Conservation (phyloP, 345 rosid genomes). For the Euphorbia peplus region DNA sequence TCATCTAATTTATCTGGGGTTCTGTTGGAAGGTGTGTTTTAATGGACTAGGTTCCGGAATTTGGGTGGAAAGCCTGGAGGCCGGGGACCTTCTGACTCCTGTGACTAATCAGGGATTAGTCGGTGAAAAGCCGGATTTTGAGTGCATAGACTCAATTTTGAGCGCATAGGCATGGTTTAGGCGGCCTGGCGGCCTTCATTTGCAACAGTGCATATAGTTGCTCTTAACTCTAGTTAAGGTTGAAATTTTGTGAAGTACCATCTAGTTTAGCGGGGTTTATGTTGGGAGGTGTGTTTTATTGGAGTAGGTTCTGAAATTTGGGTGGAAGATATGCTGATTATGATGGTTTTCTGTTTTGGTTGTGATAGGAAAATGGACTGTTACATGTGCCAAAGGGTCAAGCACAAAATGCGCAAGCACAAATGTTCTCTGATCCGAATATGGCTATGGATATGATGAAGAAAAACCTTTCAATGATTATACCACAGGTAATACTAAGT, state of each 20-base stretch:
- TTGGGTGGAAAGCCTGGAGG: background rate
- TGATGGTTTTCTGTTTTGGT: background rate
- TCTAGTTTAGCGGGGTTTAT: background rate
- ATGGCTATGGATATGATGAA: slow-evolving; percentile 99
- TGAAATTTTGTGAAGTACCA: background rate
- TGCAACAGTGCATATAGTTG: too few species aligned
- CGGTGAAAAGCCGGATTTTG: too few species aligned
- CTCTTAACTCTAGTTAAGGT: background rate
- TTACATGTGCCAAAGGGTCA: slow-evolving; percentile 80
- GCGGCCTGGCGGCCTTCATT: too few species aligned
- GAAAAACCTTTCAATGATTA: slow-evolving; percentile 97
- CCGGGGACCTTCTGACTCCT: too few species aligned
- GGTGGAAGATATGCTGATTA: background rate
- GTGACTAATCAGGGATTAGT: too few species aligned
- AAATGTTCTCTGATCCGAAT: slow-evolving; percentile 98
- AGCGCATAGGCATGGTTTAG: too few species aligned
- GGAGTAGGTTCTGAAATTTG: background rate
- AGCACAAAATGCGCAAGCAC: slow-evolving; percentile 85
- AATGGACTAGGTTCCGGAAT: background rate
- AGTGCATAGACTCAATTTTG: too few species aligned
- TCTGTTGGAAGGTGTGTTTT: background rate
- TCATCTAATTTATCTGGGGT: background rate
- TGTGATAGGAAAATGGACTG: slow-evolving; percentile 82
- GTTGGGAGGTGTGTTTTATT: background rate
- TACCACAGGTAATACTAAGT: slow-evolving; percentile 70